phyloP scores from a whole-genome alignment of 78 protist species.

The Pigoraptor vietnamica region DNA sequence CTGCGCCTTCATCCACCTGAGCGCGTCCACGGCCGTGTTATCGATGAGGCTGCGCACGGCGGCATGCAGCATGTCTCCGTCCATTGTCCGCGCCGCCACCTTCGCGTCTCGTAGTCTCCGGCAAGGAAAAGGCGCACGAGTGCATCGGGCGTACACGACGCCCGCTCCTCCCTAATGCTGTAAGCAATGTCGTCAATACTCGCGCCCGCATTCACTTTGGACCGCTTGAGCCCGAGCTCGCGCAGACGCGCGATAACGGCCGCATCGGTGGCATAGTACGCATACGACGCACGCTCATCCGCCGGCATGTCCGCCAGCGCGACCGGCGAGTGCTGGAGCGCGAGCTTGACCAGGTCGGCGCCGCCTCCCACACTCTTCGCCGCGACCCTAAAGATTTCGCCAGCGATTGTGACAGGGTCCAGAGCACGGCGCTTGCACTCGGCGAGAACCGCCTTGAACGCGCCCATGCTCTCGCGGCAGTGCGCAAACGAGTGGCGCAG shows the following conservation, averaged over 20 bases:
- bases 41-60: no score
- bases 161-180: background rate
- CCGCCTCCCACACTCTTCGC: background rate
- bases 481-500: background rate
- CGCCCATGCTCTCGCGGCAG: background rate
- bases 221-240: background rate
- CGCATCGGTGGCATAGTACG: background rate
- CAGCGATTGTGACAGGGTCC: background rate
- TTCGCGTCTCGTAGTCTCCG: no score
- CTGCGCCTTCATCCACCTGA: background rate
- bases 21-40: no score
- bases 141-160: no score
- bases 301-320: background rate
- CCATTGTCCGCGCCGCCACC: no score
- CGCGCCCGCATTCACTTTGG: background rate
- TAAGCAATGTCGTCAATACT: background rate
- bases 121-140: no score
- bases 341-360: background rate
- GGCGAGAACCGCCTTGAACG: background rate
- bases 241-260: background rate
- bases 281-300: background rate
- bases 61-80: no score
- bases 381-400: background rate
- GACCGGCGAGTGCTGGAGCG: background rate
- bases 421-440: background rate